Evolutionary conservation across 2,329 filamentous ascomycete genomes (phyloP).

Genomic region (Aspergillus vadensis): DNA sequence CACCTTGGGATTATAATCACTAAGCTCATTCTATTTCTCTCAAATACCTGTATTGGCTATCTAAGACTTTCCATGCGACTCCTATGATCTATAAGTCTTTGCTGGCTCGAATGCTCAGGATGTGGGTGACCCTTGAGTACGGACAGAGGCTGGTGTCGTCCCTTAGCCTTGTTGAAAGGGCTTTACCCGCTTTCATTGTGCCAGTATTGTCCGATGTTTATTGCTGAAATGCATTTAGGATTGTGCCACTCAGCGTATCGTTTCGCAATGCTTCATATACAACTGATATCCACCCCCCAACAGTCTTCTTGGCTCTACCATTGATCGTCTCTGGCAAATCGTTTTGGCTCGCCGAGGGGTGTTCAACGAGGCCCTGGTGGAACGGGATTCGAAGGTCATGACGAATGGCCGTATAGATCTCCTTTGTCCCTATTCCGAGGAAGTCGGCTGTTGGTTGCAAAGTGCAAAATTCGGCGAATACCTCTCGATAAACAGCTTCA

Average conservation of each 20-base stretch:
- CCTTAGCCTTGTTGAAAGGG: no score
- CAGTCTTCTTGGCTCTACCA: conserved; percentile 1
- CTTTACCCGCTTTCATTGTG: neutral
- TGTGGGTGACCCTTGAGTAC: no score
- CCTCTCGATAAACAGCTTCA: neutral
- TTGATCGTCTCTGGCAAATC: neutral
- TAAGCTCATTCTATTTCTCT: no score
- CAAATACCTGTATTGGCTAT: no score
- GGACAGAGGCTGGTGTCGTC: no score
- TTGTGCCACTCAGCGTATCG: neutral
- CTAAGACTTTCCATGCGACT: no score
- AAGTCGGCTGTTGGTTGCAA: neutral
- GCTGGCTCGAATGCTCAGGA: no score
- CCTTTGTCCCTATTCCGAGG: neutral
- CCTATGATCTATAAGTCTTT: no score
- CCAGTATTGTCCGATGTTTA: neutral
- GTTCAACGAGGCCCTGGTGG: conserved; percentile 7
- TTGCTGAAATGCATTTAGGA: neutral
- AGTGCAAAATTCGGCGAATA: neutral
- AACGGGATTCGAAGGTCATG: conserved; percentile 1
- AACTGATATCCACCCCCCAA: conserved; percentile 9
- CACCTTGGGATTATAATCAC: no score
- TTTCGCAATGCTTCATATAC: conserved; percentile 11
- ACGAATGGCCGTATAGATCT: neutral
- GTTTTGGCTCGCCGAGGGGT: neutral